Conservation (phyloP, 805 yeast species). For the Priceomyces haplophilus region DNA sequence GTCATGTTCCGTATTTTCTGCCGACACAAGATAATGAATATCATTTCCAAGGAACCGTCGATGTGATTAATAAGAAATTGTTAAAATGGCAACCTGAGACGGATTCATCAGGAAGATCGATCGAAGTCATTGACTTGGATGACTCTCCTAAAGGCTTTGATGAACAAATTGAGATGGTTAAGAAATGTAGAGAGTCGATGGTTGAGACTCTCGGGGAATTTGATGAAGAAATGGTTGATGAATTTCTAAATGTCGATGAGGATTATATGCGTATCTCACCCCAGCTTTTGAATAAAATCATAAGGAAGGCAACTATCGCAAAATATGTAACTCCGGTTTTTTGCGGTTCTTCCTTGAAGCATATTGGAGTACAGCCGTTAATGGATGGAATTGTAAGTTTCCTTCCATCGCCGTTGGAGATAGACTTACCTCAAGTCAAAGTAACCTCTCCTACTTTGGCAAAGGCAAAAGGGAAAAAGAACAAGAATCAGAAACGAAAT, state of each 20-base stretch:
- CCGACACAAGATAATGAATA: conserved; percentile 27
- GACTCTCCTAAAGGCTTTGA: conserved; percentile 22
- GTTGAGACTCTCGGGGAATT: conserved; percentile 81
- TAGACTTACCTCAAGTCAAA: conserved; percentile 52
- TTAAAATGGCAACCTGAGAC: conserved; percentile 46
- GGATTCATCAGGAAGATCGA: conserved; percentile 49
- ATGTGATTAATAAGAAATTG: conserved; percentile 61
- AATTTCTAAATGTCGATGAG: conserved; percentile 67
- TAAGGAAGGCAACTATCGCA: conserved; percentile 60
- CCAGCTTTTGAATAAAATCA: conserved; percentile 50
- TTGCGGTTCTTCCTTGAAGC: conserved; percentile 90
- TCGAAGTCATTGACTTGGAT: conserved; percentile 45
- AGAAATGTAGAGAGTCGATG: conserved; percentile 64
- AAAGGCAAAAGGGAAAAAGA: conserved; percentile 16
- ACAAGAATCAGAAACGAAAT: conserved; percentile 3
- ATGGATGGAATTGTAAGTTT: conserved; percentile 77
- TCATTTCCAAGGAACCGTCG: conserved; percentile 68
- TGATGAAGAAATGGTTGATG: conserved; percentile 74
- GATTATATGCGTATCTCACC: conserved; percentile 67
- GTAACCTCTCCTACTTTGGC: conserved; percentile 11
- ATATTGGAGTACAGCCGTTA: conserved; percentile 93
- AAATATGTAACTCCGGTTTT: conserved; percentile 70
- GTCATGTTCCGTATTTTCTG: conserved; percentile 75
- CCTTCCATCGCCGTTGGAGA: conserved; percentile 79
- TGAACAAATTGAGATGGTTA: conserved; percentile 46